Conservation (phyloP, 352 stramenopile species). For the Elongisporangium prolatum region DNA sequence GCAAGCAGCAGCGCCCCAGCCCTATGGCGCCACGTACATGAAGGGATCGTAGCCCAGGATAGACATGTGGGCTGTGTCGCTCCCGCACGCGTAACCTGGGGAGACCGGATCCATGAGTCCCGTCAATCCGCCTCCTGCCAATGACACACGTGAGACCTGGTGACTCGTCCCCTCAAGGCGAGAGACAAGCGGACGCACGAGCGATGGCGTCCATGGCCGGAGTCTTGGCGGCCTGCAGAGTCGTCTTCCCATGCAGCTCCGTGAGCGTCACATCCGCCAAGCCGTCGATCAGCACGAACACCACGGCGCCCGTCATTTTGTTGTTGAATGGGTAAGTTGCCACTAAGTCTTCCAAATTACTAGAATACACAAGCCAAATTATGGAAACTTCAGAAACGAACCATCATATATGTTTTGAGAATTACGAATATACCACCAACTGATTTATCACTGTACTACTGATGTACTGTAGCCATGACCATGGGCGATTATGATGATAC, state of each 20-base stretch:
- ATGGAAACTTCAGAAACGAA: neutral
- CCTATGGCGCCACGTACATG: conserved; percentile 28
- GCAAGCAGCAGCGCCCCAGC: neutral
- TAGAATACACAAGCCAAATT: no score
- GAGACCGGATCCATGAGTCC: conserved; percentile 83
- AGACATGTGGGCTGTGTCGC: conserved; percentile 87
- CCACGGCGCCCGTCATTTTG: conserved; percentile 41
- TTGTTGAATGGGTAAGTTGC: neutral
- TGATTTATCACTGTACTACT: neutral
- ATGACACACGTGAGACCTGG: neutral
- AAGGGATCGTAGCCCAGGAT: conserved; percentile 86
- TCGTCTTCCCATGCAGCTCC: conserved; percentile 47
- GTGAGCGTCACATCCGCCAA: conserved; percentile 72
- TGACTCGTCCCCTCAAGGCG: neutral
- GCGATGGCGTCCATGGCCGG: conserved; percentile 85
- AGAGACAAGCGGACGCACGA: conserved; percentile 25
- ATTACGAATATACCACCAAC: neutral
- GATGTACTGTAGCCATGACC: neutral
- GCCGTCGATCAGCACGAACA: conserved; percentile 88
- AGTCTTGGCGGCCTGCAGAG: conserved; percentile 61
- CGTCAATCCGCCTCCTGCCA: conserved; percentile 61
- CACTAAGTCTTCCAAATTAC: no score
- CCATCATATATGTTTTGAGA: neutral
- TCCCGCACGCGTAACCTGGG: conserved; percentile 79
- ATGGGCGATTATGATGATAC: neutral